These are phyloP conservation scores for Agrocybe pediades DNA, from an alignment of 768 basidiomycete species.

Conservation along the genomic window DNA sequence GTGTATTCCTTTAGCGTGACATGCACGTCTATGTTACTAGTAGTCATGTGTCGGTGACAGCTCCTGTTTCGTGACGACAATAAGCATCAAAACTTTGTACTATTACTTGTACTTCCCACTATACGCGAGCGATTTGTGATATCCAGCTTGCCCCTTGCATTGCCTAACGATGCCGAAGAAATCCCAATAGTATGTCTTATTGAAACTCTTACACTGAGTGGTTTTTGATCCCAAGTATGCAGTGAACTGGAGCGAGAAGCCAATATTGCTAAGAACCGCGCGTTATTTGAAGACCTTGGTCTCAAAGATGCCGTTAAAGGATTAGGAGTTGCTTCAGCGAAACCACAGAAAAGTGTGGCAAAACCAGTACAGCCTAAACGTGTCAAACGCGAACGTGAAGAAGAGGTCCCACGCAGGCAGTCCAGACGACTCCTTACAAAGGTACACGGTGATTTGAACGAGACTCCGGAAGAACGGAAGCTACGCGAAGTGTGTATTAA, in stretches of 20 bases:
- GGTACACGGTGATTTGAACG: slow-evolving; percentile 52
- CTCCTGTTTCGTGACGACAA: slow-evolving; percentile 1
- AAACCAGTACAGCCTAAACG: slow-evolving; percentile 69
- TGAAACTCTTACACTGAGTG: neutral
- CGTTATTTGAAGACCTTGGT: slow-evolving; percentile 70
- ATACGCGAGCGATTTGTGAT: neutral
- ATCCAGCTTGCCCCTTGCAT: neutral
- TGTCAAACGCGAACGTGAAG: slow-evolving; percentile 51
- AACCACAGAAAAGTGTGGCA: slow-evolving; percentile 40
- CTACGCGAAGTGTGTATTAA: slow-evolving; percentile 59
- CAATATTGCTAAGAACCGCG: slow-evolving; percentile 81
- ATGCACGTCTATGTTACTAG: neutral
- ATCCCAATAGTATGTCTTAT: slow-evolving; percentile 50
- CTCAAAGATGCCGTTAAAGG: slow-evolving; percentile 55
- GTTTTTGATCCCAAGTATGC: neutral
- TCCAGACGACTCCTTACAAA: slow-evolving; percentile 62
- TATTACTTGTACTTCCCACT: too few species aligned
- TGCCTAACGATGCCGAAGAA: slow-evolving; percentile 34
- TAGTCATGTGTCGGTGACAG: slow-evolving; percentile 6
- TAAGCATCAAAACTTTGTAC: too few species aligned
- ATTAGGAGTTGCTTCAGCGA: slow-evolving; percentile 46
- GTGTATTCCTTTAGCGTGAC: too few species aligned
- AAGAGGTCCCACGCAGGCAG: slow-evolving; percentile 59
- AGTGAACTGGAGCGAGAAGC: slow-evolving; percentile 75
- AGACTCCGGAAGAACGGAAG: slow-evolving; percentile 62